A percentile compares a stretch with the other conserved stretches of the same genome.
phyloP scores from a whole-genome alignment of 441 rosid species.

The Pelargonium australe region DNA sequence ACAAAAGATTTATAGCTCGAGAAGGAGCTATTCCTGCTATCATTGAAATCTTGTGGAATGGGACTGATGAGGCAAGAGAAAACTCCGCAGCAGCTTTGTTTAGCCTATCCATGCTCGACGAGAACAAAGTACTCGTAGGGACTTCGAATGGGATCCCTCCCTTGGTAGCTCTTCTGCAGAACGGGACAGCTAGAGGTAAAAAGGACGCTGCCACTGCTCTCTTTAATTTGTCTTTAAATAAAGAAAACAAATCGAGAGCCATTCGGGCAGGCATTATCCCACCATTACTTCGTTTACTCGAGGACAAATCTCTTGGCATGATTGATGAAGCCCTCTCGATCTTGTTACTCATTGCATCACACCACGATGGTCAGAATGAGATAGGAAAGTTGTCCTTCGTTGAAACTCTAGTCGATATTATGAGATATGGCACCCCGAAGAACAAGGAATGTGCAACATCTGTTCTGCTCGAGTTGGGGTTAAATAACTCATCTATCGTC shows the following conservation, averaged over 20 bases:
- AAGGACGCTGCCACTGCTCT: constrained; percentile 64
- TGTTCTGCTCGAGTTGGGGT: constrained; percentile 48
- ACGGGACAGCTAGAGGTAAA: constrained; percentile 50
- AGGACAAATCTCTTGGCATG: constrained; percentile 44
- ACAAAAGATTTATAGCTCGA: constrained; percentile 45
- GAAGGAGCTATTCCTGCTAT: constrained; percentile 54
- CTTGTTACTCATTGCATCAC: constrained; percentile 41
- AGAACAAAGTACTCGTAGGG: constrained; percentile 51
- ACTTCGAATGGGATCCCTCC: constrained; percentile 46
- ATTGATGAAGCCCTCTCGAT: constrained; percentile 57
- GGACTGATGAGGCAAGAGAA: constrained; percentile 46
- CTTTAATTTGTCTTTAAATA: constrained; percentile 45
- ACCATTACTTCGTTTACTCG: constrained; percentile 37
- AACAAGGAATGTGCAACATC: constrained; percentile 57
- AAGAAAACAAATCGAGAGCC: constrained; percentile 46
- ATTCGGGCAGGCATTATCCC: constrained; percentile 45
- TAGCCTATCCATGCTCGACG: constrained; percentile 52
- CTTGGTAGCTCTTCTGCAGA: constrained; percentile 35
- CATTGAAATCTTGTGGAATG: constrained; percentile 39
- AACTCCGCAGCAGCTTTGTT: constrained; percentile 64
- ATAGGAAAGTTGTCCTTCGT: constrained; percentile 38
- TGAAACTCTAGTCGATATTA: constrained; percentile 38
- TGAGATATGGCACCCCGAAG: constrained; percentile 47
- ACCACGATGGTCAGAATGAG: constrained; percentile 34
- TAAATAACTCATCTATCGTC: constrained; percentile 33